These are phyloP conservation scores for Russula dissimulans DNA, from an alignment of 768 basidiomycete species.

Conservation along the genomic window DNA sequence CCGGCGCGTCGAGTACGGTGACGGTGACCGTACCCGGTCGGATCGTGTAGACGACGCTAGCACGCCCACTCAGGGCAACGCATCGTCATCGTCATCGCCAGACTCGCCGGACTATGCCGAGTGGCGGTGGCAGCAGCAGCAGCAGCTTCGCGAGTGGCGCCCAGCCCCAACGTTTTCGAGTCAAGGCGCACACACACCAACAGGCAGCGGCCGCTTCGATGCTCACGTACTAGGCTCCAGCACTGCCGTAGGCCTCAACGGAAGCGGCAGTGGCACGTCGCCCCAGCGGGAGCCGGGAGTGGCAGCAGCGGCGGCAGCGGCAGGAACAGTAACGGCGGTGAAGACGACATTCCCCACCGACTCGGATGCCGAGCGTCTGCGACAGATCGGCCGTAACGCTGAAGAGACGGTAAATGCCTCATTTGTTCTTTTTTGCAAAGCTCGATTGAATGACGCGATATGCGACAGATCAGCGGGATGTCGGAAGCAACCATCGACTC, in stretches of 20 bases:
- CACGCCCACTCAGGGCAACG: no score
- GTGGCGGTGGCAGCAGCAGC: no score
- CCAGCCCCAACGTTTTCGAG: no score
- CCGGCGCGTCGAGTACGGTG: constrained; percentile 28
- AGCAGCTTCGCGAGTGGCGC: neutral
- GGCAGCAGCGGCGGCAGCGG: no score
- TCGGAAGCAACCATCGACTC: constrained; percentile 62
- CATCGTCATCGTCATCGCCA: neutral
- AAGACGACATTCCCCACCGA: neutral
- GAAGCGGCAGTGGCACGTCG: no score
- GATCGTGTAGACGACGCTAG: constrained; percentile 7
- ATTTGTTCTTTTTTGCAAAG: neutral
- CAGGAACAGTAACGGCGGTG: no score
- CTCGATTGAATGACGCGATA: no score
- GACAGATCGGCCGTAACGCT: constrained; percentile 23
- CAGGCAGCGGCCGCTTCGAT: neutral
- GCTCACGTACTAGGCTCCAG: neutral
- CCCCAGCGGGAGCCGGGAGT: neutral
- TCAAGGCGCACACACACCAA: neutral
- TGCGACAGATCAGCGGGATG: constrained; percentile 45
- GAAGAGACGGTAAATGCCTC: constrained; percentile 27
- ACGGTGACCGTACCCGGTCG: constrained; percentile 22
- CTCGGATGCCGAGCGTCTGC: constrained; percentile 10
- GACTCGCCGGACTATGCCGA: neutral
- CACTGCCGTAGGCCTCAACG: no score